Percentiles rank a stretch among this genome's conserved stretches.
phyloP scores from a whole-genome alignment of 768 basidiomycete species.

The Goffeauzyma gilvescens region DNA sequence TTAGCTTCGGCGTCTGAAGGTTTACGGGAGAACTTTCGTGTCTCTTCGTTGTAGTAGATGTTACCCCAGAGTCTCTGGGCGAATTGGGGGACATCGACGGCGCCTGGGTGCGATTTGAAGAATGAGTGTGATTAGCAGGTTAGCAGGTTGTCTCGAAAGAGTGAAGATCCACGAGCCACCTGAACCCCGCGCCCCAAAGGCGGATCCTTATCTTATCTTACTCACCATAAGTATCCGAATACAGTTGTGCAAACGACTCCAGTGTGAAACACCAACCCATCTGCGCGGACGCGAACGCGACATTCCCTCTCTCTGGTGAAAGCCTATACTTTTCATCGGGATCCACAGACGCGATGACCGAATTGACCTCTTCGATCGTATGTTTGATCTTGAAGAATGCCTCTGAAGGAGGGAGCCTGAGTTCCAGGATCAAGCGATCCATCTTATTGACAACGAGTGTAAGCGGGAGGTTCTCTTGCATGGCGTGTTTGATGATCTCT shows the following conservation, averaged over 20 bases:
- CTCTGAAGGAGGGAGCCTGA: slow-evolving; percentile 83
- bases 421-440: slow-evolving; percentile 86
- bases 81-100: slow-evolving; percentile 64
- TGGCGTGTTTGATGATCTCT: slow-evolving; percentile 63
- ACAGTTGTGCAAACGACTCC: slow-evolving; percentile 85
- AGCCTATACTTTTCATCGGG: slow-evolving; percentile 71
- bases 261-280: slow-evolving; percentile 98
- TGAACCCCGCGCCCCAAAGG: no score
- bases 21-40: slow-evolving; percentile 76
- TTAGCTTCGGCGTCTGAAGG: slow-evolving; percentile 56
- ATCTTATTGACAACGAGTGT: slow-evolving; percentile 94
- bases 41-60: slow-evolving; percentile 73
- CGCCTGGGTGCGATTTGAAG: no score
- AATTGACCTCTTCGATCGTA: slow-evolving; percentile 95
- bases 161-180: no score
- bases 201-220: no score
- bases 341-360: slow-evolving; percentile 77
- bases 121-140: neutral
- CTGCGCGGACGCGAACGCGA: slow-evolving; percentile 88
- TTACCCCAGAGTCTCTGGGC: slow-evolving; percentile 92
- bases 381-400: slow-evolving; percentile 99
- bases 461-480: slow-evolving; percentile 74
- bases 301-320: slow-evolving; percentile 88
- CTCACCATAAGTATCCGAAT: slow-evolving; percentile 75
- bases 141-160: no score